Evolutionary conservation across 2,329 filamentous ascomycete genomes (phyloP), one percentile per base, ranked within the genome.

Genomic region (Fusarium sublunatum): DNA sequence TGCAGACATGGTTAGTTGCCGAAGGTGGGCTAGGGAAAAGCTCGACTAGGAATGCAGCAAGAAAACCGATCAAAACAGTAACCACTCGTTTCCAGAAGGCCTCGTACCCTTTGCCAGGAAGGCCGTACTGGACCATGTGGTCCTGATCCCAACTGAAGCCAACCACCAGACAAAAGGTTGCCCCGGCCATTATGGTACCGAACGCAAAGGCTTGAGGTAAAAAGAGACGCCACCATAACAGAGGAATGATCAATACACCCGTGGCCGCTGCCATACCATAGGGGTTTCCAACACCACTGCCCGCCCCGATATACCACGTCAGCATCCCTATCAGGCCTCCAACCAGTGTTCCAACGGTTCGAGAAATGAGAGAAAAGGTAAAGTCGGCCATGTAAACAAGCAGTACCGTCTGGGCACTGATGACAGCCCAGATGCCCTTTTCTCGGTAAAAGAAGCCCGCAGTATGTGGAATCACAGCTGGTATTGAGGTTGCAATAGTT

Each of bases 351-450:
- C 79, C 82, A 1, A 77, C 47, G 0, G 70, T 65, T 22, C 82
- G 75, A 1, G 75, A 70, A 1, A 82, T 39, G 6, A 83, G 60
- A 0, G 79, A 81, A 44, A 81, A 80, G 0, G 76, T 78, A 36
- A 84, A 83, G 48, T 85, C 82, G 0, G 81, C 77, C 74, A 83
- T 78, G 62, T 83, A 84, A 9, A 80, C 72, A 2, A 83, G 72
- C 3, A 84, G 60, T 1, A 75, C 76, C 0, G 79, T 81, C 61
- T 84, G 82, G 0, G 76, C 82, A 70, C 81, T 84, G 38, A 85
- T 83, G 8, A 84, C 68, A 0, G 74, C 80, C 82, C 82, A 85
- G 0, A 85, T 72, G 0, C 82, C 81, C 64, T 82, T 83, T 53
- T 84, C 77, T 3, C 81, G 76, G 45, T 82, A 84, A 60, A 78